Conservation (phyloP, 2,329 filamentous ascomycete species). For the Fusarium penzigii region DNA sequence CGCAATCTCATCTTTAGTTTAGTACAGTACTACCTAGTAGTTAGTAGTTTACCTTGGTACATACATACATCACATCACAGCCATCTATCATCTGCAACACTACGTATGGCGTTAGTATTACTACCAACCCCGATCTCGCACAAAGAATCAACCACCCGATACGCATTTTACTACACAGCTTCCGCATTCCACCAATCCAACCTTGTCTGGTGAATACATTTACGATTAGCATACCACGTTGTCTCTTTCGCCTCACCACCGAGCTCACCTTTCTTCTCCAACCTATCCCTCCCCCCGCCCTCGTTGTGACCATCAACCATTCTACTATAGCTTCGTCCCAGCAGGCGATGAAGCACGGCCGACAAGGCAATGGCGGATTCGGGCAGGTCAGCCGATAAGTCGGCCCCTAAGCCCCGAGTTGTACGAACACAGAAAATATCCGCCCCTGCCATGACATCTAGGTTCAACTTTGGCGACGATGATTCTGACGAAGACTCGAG, state of each 20-base stretch:
- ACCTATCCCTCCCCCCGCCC: conserved; percentile 10
- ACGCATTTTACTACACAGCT: neutral
- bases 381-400: conserved; percentile 36
- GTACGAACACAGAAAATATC: conserved; percentile 57
- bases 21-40: too few relatives aligned
- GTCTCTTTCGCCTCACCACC: neutral
- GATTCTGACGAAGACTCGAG: conserved; percentile 36
- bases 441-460: conserved; percentile 28
- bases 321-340: conserved; percentile 6
- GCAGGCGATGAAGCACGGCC: conserved; percentile 33
- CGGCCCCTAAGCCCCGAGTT: conserved; percentile 37
- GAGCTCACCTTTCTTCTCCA: neutral
- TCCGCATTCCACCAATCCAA: too few relatives aligned
- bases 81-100: neutral
- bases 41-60: too few relatives aligned
- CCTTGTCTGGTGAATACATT: too few relatives aligned
- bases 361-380: conserved; percentile 46
- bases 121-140: neutral
- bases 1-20: too few relatives aligned
- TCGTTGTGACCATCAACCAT: conserved; percentile 8
- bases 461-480: conserved; percentile 39
- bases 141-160: neutral
- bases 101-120: too few relatives aligned
- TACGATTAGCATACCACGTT: too few relatives aligned
- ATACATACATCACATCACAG: neutral